Evolutionary conservation across 768 basidiomycete species (phyloP), one percentile per base, ranked within the genome.

Genomic region (Termitomyces sp.): DNA sequence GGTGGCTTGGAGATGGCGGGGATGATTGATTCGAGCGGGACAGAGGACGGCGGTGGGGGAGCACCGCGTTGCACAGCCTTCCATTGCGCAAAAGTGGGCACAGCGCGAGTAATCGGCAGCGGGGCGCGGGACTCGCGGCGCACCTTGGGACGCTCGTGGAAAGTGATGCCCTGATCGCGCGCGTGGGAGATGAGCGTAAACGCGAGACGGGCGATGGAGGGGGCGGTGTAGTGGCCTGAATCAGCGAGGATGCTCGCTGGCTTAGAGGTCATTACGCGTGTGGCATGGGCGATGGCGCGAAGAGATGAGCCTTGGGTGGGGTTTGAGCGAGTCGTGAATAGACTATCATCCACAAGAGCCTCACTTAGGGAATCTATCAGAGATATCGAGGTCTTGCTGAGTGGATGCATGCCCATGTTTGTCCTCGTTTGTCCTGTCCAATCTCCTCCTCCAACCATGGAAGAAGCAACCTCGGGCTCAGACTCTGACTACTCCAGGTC

Each of bases 401-500:
- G 80, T 37, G 90, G 90, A 65, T 92, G 90, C 0, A 82, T 82
- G 59, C 91, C 27, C 27, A 16, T 58, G 57, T 58, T 58, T 58
- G 52, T 41, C 46, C 39, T 41, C 37, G 52, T 58, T 58, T 53
- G 29, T 24, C 18, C 8, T 16, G n/a, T 34, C 16, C 20, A 34
- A 37, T 46, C 42, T 46, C 27, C 27, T 7, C 52, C 41, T 43
- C 43, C 49, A 43, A 32, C 22, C 87, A 88, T 92, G 86, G 90
- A 92, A 66, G 90, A 92, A 61, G 76, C 84, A n/a, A 91, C 90
- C 37, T 90, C 93, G 3, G 94, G 93, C 47, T 95, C 94, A 14
- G 94, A 96, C 69, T 94, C 92, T 32, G 94, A 96, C 68, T 96
- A 97, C 71, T 92, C 94, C 60, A 96, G 93, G 94, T 95, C 64